Evolutionary conservation across 352 stramenopile genomes (phyloP), one percentile per base, ranked within the genome.

Genomic region (Halophytophthora batemanensis): DNA sequence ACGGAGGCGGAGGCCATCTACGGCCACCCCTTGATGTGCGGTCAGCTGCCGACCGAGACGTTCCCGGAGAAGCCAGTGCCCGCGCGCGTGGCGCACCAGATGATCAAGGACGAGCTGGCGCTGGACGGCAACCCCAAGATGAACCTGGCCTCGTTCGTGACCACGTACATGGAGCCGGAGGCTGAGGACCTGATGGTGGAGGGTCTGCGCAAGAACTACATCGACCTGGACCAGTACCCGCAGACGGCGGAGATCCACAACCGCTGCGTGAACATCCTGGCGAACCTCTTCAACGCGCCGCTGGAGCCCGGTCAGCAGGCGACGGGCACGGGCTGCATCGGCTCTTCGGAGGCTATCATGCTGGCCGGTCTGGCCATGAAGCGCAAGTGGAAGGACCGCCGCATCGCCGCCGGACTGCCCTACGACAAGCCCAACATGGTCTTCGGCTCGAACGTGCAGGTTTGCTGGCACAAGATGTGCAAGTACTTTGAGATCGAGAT

Each of bases 401-500:
- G 90, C 52, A 76, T 82, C 39, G 81, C 82, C 12, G 66, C 76
- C 6, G 83, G 87, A 8, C 64, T 96, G 28, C 58, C 86, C 6
- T 86, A 70, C 53, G 87, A 96, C 61, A 87, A 83, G 25, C 90
- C 90, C 40, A 97, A 97, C 72, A 88, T 97, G 65, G 83, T 97
- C 18, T 96, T 97, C 60, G 88, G 88, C 58, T 87, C 83, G 17
- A 96, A 96, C 62, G 88, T 96, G 18, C 86, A 96, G 56, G 87
- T 96, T 21, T 94, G 87, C 70, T 97, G 90, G 90, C 87, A 97
- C 71, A 97, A 97, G 67, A 88, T 96, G 71, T 97, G 88, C 78
- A 88, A 89, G 59, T 97, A 97, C 70, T 97, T 97, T 74, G 90
- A 97, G 56, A 84, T 97, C 45, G 89, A 96, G 51, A 78, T 90